These are phyloP conservation scores for Epichloe bromicola DNA, from an alignment of 2,329 filamentous ascomycete genomes.

Conservation along the genomic window DNA sequence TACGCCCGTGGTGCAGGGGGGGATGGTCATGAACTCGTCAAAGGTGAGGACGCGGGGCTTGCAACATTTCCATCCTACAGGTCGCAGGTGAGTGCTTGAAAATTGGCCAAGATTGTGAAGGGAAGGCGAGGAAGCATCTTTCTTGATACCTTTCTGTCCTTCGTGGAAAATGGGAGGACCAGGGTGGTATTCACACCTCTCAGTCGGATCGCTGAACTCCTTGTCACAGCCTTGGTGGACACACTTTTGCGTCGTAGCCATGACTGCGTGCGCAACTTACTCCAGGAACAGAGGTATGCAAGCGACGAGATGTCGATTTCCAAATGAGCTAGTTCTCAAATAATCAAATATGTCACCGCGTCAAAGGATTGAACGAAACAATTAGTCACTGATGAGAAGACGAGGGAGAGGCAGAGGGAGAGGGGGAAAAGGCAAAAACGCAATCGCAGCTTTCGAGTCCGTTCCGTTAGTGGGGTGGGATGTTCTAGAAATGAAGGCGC, in stretches of 20 bases:
- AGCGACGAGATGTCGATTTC: neutral
- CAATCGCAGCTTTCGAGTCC: neutral
- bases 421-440: neutral
- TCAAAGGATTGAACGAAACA: neutral
- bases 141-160: slow-evolving; percentile 76
- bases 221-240: slow-evolving; percentile 96
- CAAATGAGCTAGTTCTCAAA: neutral
- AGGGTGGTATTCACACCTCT: slow-evolving; percentile 83
- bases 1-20: slow-evolving; percentile 83
- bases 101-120: too few relatives aligned
- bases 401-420: neutral
- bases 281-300: neutral
- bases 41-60: slow-evolving; percentile 94
- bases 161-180: slow-evolving; percentile 93
- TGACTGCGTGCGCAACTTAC: neutral
- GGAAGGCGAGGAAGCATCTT: neutral
- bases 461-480: slow-evolving; percentile 20
- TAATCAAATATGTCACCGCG: neutral
- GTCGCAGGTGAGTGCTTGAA: too few relatives aligned
- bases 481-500: slow-evolving; percentile 25
- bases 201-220: slow-evolving; percentile 65
- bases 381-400: neutral
- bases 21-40: slow-evolving; percentile 89
- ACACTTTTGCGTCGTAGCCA: slow-evolving; percentile 65
- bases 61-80: slow-evolving; percentile 92